Conservation (phyloP, 768 basidiomycete species). For the Pholiota molesta region DNA sequence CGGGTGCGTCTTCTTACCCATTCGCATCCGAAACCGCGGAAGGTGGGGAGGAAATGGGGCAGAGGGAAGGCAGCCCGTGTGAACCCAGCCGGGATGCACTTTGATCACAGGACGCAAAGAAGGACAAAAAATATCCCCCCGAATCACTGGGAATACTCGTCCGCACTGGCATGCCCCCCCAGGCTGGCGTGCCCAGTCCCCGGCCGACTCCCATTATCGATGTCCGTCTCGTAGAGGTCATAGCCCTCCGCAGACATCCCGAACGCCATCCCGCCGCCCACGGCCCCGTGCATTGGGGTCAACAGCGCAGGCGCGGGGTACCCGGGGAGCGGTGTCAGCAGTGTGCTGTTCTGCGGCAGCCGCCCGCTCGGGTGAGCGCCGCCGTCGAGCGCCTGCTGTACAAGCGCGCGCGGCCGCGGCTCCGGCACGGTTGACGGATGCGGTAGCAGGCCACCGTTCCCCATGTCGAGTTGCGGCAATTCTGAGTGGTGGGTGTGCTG, state of each 20-base stretch:
- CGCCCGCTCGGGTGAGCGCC: constrained; percentile 36
- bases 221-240: constrained; percentile 43
- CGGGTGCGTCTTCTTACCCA: not conserved
- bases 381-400: constrained; percentile 29
- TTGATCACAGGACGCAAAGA: constrained; percentile 7
- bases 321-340: constrained; percentile 71
- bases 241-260: constrained; percentile 30
- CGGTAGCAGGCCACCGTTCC: constrained; percentile 6
- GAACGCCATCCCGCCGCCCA: constrained; percentile 20
- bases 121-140: constrained; percentile 2
- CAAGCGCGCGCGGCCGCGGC: constrained; percentile 19
- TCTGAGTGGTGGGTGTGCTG: constrained; percentile 34
- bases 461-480: constrained; percentile 30
- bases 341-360: constrained; percentile 65
- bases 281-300: constrained; percentile 31
- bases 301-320: constrained; percentile 50
- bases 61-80: constrained; percentile 6
- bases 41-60: constrained; percentile 1
- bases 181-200: constrained; percentile 23
- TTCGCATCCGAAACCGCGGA: not conserved
- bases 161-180: constrained; percentile 20
- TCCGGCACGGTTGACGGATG: constrained; percentile 16
- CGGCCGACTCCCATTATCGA: constrained; percentile 18
- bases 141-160: constrained; percentile 24
- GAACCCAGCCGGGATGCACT: not conserved